phyloP scores from a whole-genome alignment of 805 yeast genomes.

The Kodamaea leandrae region DNA sequence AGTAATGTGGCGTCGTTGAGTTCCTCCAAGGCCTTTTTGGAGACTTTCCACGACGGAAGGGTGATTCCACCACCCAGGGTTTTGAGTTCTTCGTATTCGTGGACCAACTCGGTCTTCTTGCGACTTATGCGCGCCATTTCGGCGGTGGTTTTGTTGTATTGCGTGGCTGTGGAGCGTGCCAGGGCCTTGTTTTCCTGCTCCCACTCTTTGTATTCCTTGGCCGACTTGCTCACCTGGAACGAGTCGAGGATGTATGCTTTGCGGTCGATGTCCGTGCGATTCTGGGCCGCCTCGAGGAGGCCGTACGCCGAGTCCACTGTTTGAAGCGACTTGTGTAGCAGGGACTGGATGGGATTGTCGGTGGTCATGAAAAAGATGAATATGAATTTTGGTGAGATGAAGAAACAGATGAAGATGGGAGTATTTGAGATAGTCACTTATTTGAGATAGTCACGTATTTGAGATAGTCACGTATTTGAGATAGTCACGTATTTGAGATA shows the following conservation, averaged over 20 bases:
- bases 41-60: conserved; percentile 24
- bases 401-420: too few relatives aligned
- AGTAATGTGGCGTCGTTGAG: conserved; percentile 4
- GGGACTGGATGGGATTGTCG: too few relatives aligned
- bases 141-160: conserved; percentile 31
- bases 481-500: too few relatives aligned
- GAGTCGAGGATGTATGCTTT: conserved; percentile 33
- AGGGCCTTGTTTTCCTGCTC: conserved; percentile 14
- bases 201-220: conserved; percentile 30
- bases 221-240: conserved; percentile 30
- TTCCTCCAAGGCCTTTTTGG: conserved; percentile 5
- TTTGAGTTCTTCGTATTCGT: conserved; percentile 24
- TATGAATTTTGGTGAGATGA: too few relatives aligned
- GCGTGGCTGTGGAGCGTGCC: conserved; percentile 2
- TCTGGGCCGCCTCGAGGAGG: not conserved
- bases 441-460: too few relatives aligned
- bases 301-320: conserved; percentile 5
- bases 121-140: conserved; percentile 28
- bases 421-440: too few relatives aligned
- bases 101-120: conserved; percentile 20
- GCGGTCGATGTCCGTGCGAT: not conserved
- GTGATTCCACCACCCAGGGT: conserved; percentile 16
- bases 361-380: too few relatives aligned
- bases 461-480: too few relatives aligned
- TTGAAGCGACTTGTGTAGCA: not conserved